Evolutionary conservation across 2,329 filamentous ascomycete genomes (phyloP), one percentile per base, ranked within the genome.

Genomic region (Ascochyta clinopodiicola): DNA sequence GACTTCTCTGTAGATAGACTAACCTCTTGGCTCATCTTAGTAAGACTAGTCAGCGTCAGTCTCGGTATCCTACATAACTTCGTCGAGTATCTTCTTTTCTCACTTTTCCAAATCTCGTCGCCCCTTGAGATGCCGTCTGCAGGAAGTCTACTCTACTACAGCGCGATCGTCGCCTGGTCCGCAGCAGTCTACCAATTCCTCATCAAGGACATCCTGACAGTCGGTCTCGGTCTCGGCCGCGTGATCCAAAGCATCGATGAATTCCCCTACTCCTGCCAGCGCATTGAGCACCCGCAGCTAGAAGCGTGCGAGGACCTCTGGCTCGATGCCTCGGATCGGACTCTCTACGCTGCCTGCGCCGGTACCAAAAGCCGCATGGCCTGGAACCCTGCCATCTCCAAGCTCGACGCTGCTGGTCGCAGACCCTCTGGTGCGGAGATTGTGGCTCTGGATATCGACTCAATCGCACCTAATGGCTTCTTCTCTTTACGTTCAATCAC

Each of bases 241-340:
- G 54, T 63, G 13, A 63, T 69, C 5, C 67, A 72, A 39, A 51
- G 45, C 15, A 64, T 71, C 19, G 66, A 70, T 7, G 67, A 72
- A 15, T 72, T 71, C 34, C 66, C 69, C 7, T 72, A 62, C 38
- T 45, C 54, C 3, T 72, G 69, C 42, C 56, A 63, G 10, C 61
- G 65, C 15, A 36, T 72, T 5, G 49, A 59, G 24, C 61, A 72
- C 51, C 59, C 67, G 9, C 57, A 59, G 3, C 46, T 73, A 15
- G 63, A 71, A 38, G 69, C 60, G 5, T 72, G 69, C 39, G 70
- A 72, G 50, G 69, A 73, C 36, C 37, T 73, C 3, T 73, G 70
- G 68, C 59, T 73, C 6, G 69, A 73, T 39, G 52, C 68, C 44
- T 48, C 67, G 19, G 62, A 50, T 5, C 55, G 69, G 15, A 56